Conservation (phyloP, 345 rosid genomes). For the Brassica carinata region DNA sequence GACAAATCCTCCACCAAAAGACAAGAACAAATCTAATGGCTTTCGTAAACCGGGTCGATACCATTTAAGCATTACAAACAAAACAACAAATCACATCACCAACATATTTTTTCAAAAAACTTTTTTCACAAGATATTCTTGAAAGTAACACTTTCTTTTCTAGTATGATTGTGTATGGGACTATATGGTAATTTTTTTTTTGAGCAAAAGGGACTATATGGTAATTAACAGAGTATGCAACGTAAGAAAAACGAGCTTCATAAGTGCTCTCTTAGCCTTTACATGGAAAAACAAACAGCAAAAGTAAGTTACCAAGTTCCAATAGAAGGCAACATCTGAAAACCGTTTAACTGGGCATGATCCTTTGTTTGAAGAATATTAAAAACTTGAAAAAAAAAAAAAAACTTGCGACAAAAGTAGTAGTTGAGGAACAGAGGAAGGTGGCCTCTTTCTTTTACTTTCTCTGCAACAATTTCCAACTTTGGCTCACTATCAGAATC, state of each 20-base stretch:
- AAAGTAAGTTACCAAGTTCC: conserved; percentile 12
- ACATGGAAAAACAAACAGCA: conserved; percentile 31
- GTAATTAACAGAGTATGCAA: conserved; percentile 10
- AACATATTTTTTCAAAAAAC: neutral
- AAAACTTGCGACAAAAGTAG: conserved; percentile 15
- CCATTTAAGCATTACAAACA: conserved; percentile 32
- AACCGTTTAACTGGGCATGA: conserved; percentile 22
- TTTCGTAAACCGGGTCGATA: conserved; percentile 10
- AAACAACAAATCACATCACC: conserved; percentile 39
- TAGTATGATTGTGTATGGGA: conserved; percentile 10
- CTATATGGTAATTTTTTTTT: conserved; percentile 9
- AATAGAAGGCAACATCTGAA: conserved; percentile 13
- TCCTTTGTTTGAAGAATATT: conserved; percentile 19
- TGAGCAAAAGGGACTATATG: conserved; percentile 9
- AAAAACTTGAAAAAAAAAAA: neutral
- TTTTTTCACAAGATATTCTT: conserved; percentile 14
- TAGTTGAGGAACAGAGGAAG: conserved; percentile 13
- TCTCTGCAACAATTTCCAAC: conserved; percentile 28
- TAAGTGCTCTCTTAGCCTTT: conserved; percentile 2
- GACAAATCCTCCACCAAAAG: conserved; percentile 16
- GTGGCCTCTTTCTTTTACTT: conserved; percentile 17
- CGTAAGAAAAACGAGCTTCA: neutral
- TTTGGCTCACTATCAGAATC: conserved; percentile 38
- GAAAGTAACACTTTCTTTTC: conserved; percentile 22
- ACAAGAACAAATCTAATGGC: conserved; percentile 18